Base-by-base conservation (phyloP, 305 asterid genomes). In the Fraxinus sp. region DNA sequence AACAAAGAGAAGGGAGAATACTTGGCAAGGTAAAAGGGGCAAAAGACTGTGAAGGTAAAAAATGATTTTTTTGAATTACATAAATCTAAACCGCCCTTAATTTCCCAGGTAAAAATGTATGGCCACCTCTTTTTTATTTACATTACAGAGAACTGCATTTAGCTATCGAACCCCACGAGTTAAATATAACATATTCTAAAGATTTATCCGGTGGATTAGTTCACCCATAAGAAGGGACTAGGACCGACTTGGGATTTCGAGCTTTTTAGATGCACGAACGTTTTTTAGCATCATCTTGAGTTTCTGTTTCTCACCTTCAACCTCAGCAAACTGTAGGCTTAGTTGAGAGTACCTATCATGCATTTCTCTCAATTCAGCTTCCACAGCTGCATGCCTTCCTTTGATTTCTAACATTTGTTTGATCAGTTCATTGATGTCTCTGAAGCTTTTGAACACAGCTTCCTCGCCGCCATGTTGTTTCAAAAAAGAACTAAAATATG, bases 271-370 rank as follows among this genome's bases (percentile, higher is more conserved):
- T 24, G 92, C 20, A 11, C 98, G 89, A 24, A 88, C 90, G 37
- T 89, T 95, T 89, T 93, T 95, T 55, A 93, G 92, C 0, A 93
- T 93, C 97, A 95, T 95, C 91, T 83, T 90, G 83, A 97, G 95
- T 83, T 94, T 93, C 86, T 97, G 97, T 57, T 97, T 79, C 85
- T 97, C 99, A 30, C 99, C 99, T 93, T 97, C 98, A 37, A 97
- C 98, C 91, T 95, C 99, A 0, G 98, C 99, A 68, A 95, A 93
- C 85, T 93, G 96, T 86, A 97, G 97, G 91, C 99, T 95, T 33
- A 97, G 90, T 77, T 85, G 91, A 70, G 99, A 95, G 94, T 93
- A 95, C 30, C 97, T 86, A 13, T 93, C 92, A 14, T 95, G 99
- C 98, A 97, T 97, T 36, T 97, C 98, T 77, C 88, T 89, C 82